Evolutionary conservation across 805 yeast genomes (phyloP).

Genomic region (Alloascoidea hylecoeti): DNA sequence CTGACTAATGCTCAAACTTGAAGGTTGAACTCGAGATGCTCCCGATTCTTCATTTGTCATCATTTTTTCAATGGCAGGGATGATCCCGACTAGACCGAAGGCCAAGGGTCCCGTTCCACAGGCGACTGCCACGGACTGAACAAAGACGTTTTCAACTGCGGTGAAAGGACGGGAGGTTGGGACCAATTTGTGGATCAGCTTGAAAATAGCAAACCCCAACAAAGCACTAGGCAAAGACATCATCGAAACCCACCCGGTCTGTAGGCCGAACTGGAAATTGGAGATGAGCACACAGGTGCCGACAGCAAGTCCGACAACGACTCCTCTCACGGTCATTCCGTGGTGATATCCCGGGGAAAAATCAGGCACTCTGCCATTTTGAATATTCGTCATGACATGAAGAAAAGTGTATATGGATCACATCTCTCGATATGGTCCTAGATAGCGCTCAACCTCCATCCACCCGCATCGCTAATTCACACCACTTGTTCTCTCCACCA

Average conservation of each 20-base stretch:
- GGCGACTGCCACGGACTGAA: conserved; percentile 89
- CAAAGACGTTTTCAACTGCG: conserved; percentile 89
- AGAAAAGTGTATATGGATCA: no score
- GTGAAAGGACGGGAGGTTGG: conserved; percentile 51
- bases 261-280: conserved; percentile 91
- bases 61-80: conserved; percentile 91
- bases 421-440: neutral
- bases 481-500: no score
- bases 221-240: conserved; percentile 94
- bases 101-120: conserved; percentile 97
- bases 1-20: conserved; percentile 29
- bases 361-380: neutral
- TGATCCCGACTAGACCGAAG: conserved; percentile 87
- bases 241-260: conserved; percentile 99
- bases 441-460: neutral
- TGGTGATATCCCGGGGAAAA: neutral
- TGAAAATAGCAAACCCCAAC: conserved; percentile 74
- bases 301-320: conserved; percentile 63
- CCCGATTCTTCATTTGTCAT: conserved; percentile 72
- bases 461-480: neutral
- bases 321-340: conserved; percentile 64
- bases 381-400: neutral
- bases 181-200: conserved; percentile 20
- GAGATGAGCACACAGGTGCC: conserved; percentile 81
- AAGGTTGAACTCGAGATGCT: conserved; percentile 17